Evolutionary conservation across 2,329 filamentous ascomycete species (phyloP), one percentile per base, ranked within the genome.

Genomic region (Paecilomyces fulvus): DNA sequence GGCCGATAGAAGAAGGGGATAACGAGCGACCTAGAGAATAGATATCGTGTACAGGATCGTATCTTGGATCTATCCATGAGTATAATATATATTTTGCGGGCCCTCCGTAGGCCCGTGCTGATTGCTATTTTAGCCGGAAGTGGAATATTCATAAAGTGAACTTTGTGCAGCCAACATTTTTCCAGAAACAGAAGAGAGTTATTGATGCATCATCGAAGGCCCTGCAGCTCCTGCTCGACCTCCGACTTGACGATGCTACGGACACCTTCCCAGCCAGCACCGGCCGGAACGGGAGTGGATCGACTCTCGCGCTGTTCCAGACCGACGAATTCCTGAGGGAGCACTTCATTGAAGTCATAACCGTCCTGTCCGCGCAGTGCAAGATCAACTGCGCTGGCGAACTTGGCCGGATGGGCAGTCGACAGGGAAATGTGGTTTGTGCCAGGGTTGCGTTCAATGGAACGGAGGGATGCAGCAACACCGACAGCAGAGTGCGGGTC

Each of bases 371-470:
- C 82, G 61, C 84, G 81, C 58, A 97, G 78, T 0, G 92, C 91
- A 51, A 88, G 71, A 64, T 92, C 87, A 1, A 99, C 92, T 0
- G 92, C 92, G 30, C 84, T 83, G 0, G 88, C 85, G 68, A 99
- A 99, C 74, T 99, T 99, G 59, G 92, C 94, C 0, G 94, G 92
- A 73, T 99, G 94, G 2, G 94, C 94, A 1, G 94, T 99, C 1
- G 92, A 89, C 2, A 99, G 83, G 1, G 90, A 86, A 65, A 99
- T 88, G 71, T 95, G 88, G 54, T 86, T 75, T 14, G 77, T 76
- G 2, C 73, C 70, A 1, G 77, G 71, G 49, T 78, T 70, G 0
- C 83, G 79, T 49, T 77, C 69, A 31, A 89, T 79, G 2, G 89
- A 91, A 57, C 91, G 82, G 55, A 84, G 70, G 0, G 92, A 82